Base-by-base conservation (phyloP, 2,329 filamentous ascomycete genomes). In the Fusarium incarnatum region DNA sequence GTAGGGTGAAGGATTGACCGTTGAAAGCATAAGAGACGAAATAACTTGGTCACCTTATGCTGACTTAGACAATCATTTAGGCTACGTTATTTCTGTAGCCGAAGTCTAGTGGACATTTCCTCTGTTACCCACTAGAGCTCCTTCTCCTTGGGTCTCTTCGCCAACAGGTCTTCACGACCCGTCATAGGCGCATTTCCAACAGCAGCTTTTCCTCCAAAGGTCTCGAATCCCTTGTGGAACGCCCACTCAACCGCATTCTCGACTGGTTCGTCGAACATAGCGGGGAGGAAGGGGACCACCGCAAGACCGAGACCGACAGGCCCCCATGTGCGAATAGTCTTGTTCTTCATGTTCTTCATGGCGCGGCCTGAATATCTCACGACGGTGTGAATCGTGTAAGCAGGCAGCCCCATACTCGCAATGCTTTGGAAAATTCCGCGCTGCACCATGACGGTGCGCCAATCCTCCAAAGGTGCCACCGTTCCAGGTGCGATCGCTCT, bases 341-440 rank as follows among this genome's bases (percentile, higher is more conserved):
- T 84, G 77, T 92, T 97, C 85, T 96, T 95, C 22, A 86, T 85
- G 73, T 92, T 85, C 83, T 95, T 97, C 83, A 99, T 80, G n/a
- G 94, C 94, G 41, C 85, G 86, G 1, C 96, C 94, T 1, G 93
- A 94, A 77, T 99, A 98, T 65, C 90, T 88, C 54, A 99, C 96
- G 8, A 98, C 91, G 67, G 91, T 94, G 80, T 98, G 95, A 61
- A 98, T 97, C 0, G 94, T 97, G 68, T 98, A 93, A 0, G 94
- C 95, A 1, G 95, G 96, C 71, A 98, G 81, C 3, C 93, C 96
- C 96, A 99, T 99, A 76, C 90, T 93, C 0, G 96, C 96, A 49
- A 99, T 67, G 70, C 89, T 89, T 82, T 99, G 96, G 82, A 99
- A 99, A 23, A 98, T 86, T 3, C 89, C 94, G 69, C 96, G 85